These are phyloP conservation scores for Suhomyces pyralidae DNA, from an alignment of 805 yeast genomes.

Conservation along the genomic window DNA sequence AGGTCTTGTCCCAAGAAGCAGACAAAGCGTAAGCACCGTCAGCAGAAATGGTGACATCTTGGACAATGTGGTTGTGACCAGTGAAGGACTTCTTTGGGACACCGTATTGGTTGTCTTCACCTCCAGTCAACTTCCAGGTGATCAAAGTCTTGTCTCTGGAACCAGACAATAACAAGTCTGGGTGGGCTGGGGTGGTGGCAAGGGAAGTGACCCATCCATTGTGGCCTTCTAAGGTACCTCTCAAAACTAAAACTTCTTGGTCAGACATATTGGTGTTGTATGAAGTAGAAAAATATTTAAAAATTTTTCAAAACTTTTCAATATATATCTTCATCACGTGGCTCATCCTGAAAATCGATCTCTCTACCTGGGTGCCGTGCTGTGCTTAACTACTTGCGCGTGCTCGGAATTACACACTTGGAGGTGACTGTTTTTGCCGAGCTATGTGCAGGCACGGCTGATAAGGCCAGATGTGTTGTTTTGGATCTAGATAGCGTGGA, in stretches of 20 bases:
- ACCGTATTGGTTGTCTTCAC: conserved; percentile 91
- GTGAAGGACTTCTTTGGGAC: conserved; percentile 94
- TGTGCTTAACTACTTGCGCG: conserved; percentile 24
- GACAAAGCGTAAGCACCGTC: conserved; percentile 98
- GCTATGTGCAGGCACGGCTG: conserved; percentile 13
- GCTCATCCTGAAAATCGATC: background rate
- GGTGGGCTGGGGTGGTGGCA: conserved; percentile 97
- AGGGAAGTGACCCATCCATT: conserved; percentile 93
- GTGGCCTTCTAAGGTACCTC: conserved; percentile 97
- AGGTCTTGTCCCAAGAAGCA: conserved; percentile 99
- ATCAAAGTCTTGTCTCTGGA: conserved; percentile 98
- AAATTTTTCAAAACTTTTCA: conserved; percentile 8
- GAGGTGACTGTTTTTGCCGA: conserved; percentile 40
- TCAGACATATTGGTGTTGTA: conserved; percentile 53
- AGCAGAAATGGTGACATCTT: conserved; percentile 95
- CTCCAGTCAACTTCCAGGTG: conserved; percentile 96
- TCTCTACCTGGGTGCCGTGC: conserved; percentile 9
- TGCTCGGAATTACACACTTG: conserved; percentile 38
- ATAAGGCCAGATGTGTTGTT: background rate
- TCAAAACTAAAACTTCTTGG: conserved; percentile 96
- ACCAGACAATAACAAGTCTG: conserved; percentile 96
- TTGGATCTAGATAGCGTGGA: background rate
- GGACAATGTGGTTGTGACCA: conserved; percentile 99
- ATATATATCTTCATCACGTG: conserved; percentile 1
- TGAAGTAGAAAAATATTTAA: conserved; percentile 3